Conservation (phyloP, 2,329 filamentous ascomycete species). For the Fusarium annulatum region DNA sequence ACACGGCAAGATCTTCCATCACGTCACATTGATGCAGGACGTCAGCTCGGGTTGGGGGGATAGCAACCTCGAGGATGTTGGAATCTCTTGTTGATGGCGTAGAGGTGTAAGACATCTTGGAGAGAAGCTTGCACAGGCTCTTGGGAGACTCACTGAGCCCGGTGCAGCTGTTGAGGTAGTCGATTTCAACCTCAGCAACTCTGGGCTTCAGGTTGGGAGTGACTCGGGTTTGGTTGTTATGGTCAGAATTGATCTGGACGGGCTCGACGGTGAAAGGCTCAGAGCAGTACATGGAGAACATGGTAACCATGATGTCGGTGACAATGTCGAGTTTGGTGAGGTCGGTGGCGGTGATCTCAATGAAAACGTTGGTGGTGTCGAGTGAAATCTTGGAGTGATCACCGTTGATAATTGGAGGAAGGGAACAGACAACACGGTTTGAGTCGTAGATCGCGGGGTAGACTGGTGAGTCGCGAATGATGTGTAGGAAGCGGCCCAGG, state of each 20-base stretch:
- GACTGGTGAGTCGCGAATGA: constrained; percentile 91
- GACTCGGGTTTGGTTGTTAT: constrained; percentile 85
- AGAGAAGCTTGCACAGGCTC: constrained; percentile 81
- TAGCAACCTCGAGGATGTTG: constrained; percentile 80
- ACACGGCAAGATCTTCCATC: constrained; percentile 98
- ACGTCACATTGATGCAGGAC: constrained; percentile 97
- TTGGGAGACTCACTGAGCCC: constrained; percentile 81
- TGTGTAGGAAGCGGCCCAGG: constrained; percentile 88
- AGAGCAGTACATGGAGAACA: constrained; percentile 93
- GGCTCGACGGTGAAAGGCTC: constrained; percentile 95
- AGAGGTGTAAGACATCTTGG: constrained; percentile 89
- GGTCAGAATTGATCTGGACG: constrained; percentile 89
- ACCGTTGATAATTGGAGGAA: constrained; percentile 98
- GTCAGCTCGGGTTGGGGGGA: constrained; percentile 92
- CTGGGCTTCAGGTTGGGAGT: constrained; percentile 85
- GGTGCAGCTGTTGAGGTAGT: constrained; percentile 94
- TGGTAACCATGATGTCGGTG: constrained; percentile 93
- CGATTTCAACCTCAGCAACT: constrained; percentile 82
- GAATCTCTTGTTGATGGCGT: constrained; percentile 76
- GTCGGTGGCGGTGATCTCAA: constrained; percentile 96
- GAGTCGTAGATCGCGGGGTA: constrained; percentile 97
- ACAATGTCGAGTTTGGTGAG: constrained; percentile 97
- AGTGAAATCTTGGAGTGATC: constrained; percentile 96
- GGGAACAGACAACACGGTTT: constrained; percentile 86
- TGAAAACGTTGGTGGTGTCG: constrained; percentile 92